A percentile compares a stretch with the other conserved stretches of the same genome.
Conservation (phyloP, 2,329 filamentous ascomycete genomes). For the Fonsecaea monophora region DNA sequence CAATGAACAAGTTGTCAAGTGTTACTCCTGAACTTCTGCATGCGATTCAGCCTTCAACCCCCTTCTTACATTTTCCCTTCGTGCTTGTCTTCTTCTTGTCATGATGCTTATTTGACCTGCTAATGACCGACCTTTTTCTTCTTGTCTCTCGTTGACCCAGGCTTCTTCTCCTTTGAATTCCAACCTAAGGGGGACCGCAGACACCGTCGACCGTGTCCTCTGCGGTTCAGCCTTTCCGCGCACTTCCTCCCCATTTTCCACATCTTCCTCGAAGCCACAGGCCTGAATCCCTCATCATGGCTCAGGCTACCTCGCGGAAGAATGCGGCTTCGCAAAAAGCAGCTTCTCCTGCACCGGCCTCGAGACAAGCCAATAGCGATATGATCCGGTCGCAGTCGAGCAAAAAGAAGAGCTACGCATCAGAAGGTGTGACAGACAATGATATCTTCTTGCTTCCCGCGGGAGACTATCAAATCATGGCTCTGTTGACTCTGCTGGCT, state of each 20-base stretch:
- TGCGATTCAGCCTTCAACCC: slow-evolving; percentile 41
- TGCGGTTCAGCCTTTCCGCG: slow-evolving; percentile 11
- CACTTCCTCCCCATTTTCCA: not conserved
- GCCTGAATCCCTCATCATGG: slow-evolving; percentile 20
- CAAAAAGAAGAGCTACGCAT: slow-evolving; percentile 52
- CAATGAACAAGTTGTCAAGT: slow-evolving; percentile 34
- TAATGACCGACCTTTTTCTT: slow-evolving; percentile 45
- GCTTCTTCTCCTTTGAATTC: slow-evolving; percentile 15
- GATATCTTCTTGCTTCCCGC: slow-evolving; percentile 87
- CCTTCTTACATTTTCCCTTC: slow-evolving; percentile 38
- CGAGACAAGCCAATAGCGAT: slow-evolving; percentile 37
- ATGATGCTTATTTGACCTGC: slow-evolving; percentile 43
- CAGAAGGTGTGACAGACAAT: slow-evolving; percentile 74
- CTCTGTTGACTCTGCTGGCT: slow-evolving; percentile 75
- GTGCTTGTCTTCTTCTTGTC: slow-evolving; percentile 27
- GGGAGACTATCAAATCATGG: slow-evolving; percentile 81
- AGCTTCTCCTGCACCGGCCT: slow-evolving; percentile 26
- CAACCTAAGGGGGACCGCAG: slow-evolving; percentile 8
- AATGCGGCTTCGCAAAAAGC: slow-evolving; percentile 22
- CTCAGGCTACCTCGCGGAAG: slow-evolving; percentile 24
- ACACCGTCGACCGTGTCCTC: slow-evolving; percentile 8
- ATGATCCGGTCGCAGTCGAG: slow-evolving; percentile 28
- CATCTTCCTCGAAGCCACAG: not conserved
- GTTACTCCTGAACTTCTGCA: slow-evolving; percentile 37
- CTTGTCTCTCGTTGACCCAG: slow-evolving; percentile 45